These are phyloP conservation scores for Cladosporium sp. DNA, from an alignment of 2,329 filamentous ascomycete genomes.

Conservation along the genomic window DNA sequence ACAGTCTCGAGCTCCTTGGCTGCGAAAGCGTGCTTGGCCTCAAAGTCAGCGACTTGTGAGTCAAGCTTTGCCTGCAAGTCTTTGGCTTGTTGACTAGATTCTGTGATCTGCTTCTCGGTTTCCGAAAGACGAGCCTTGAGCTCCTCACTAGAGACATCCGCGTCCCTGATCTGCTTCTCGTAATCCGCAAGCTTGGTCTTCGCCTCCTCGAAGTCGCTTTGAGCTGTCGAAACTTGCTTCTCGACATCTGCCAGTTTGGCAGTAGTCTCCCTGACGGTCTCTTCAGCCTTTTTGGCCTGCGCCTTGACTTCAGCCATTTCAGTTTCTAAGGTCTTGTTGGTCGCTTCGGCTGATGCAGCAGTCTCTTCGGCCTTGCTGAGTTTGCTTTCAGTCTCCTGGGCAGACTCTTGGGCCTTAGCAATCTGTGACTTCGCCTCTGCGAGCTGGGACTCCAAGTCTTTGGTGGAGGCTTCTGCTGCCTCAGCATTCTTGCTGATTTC, in stretches of 20 bases:
- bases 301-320: neutral
- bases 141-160: neutral
- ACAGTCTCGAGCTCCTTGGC: conserved; percentile 5
- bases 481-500: neutral
- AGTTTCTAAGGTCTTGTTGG: neutral
- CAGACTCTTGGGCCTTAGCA: neutral
- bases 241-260: neutral
- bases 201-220: neutral
- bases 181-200: neutral
- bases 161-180: neutral
- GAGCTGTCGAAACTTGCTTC: neutral
- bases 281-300: neutral
- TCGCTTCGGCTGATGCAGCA: neutral
- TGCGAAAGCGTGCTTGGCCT: conserved; percentile 5
- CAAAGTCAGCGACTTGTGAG: conserved; percentile 1
- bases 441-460: neutral
- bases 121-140: neutral
- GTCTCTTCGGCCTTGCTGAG: neutral
- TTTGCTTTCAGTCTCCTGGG: neutral
- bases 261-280: neutral
- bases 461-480: neutral
- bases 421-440: neutral
- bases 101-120: neutral
- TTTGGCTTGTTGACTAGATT: neutral
- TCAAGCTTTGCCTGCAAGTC: neutral